Percentiles rank a stretch among this genome's conserved stretches.
These are phyloP conservation scores for Pythium rishiriense DNA, from an alignment of 352 stramenopile genomes.

Conservation along the genomic window DNA sequence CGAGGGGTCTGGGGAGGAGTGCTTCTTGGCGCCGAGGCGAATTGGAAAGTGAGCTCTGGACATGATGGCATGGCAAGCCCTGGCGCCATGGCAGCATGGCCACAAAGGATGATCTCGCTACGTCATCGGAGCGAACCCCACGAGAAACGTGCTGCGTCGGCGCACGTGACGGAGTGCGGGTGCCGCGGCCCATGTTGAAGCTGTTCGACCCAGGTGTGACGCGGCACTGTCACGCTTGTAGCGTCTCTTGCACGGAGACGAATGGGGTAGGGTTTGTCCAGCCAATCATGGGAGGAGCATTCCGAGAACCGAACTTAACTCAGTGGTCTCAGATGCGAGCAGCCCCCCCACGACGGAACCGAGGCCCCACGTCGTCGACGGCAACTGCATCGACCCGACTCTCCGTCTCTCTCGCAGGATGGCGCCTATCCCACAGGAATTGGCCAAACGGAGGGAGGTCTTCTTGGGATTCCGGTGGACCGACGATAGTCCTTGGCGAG, in stretches of 20 bases:
- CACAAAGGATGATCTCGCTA: not conserved
- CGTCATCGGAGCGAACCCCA: slow-evolving; percentile 25
- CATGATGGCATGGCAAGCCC: not conserved
- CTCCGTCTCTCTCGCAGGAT: too few relatives aligned
- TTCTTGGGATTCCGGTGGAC: too few relatives aligned
- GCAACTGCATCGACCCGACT: not conserved
- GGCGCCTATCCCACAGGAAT: too few relatives aligned
- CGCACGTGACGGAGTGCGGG: slow-evolving; percentile 16
- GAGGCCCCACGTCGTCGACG: not conserved
- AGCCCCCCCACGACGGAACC: slow-evolving; percentile 1
- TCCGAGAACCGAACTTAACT: not conserved
- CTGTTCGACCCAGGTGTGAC: slow-evolving; percentile 25
- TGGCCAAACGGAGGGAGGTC: too few relatives aligned
- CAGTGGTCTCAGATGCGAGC: slow-evolving; percentile 3
- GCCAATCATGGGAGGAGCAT: slow-evolving; percentile 10
- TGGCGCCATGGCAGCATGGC: not conserved
- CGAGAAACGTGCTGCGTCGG: slow-evolving; percentile 25
- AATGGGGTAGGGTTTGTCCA: slow-evolving; percentile 1
- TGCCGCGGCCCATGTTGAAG: slow-evolving; percentile 18
- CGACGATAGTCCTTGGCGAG: too few relatives aligned
- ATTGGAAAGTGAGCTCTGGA: slow-evolving; percentile 35
- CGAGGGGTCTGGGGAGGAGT: slow-evolving; percentile 4
- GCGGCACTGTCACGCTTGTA: slow-evolving; percentile 10
- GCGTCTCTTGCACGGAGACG: slow-evolving; percentile 5
- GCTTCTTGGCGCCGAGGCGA: slow-evolving; percentile 14